Evolutionary conservation across 345 rosid genomes (phyloP).

Genomic region (Populus simonii): DNA sequence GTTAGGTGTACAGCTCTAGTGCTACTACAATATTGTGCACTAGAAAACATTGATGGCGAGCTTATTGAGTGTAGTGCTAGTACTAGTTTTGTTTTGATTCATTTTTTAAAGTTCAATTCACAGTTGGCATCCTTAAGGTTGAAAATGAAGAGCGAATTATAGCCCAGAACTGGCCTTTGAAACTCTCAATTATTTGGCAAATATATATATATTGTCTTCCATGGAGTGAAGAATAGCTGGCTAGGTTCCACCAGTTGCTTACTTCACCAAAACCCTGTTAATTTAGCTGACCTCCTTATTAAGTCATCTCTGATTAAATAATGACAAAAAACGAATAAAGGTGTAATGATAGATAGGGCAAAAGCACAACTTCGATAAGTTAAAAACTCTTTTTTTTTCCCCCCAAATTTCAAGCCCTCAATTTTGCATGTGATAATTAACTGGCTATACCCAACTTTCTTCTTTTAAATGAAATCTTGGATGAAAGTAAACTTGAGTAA

Average conservation of each 20-base stretch:
- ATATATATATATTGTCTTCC: not conserved
- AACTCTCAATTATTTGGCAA: not conserved
- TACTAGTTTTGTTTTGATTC: not conserved
- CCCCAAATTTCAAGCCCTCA: not conserved
- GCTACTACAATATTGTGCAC: too few relatives aligned
- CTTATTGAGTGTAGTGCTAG: not conserved
- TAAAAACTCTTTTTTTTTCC: too few relatives aligned
- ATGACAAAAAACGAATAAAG: too few relatives aligned
- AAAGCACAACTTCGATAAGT: too few relatives aligned
- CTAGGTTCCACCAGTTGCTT: not conserved
- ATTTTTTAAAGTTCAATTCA: not conserved
- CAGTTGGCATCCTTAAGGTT: not conserved
- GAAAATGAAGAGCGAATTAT: not conserved
- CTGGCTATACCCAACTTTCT: not conserved
- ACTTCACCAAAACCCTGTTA: not conserved
- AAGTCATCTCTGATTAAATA: not conserved
- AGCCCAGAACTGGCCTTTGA: not conserved
- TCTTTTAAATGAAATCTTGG: not conserved
- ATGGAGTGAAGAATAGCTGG: not conserved
- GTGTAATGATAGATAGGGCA: too few relatives aligned
- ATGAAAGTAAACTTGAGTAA: not conserved
- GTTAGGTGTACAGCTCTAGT: not conserved
- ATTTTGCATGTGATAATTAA: not conserved
- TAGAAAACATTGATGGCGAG: too few relatives aligned
- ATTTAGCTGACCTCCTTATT: constrained; percentile 8